Percentiles rank a stretch among this genome's conserved stretches.
phyloP scores from a whole-genome alignment of 2,329 filamentous ascomycete species.

The Pyrenochaeta sp. region DNA sequence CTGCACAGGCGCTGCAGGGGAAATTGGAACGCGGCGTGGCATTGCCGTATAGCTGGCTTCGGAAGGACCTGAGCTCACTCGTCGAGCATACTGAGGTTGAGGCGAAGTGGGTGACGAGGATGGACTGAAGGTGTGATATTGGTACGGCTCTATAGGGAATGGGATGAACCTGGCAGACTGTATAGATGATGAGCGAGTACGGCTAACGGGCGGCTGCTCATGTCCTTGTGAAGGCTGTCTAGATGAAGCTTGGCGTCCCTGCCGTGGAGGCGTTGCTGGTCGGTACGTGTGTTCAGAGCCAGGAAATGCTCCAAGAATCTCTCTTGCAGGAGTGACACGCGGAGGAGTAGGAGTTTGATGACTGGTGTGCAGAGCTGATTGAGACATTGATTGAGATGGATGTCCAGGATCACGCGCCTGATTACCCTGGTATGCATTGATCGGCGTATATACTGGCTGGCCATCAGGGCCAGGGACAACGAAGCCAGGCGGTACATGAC shows the following conservation, averaged over 20 bases:
- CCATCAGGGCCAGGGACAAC: slow-evolving; percentile 60
- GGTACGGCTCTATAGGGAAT: slow-evolving; percentile 44
- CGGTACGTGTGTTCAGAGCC: slow-evolving; percentile 42
- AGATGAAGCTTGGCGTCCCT: slow-evolving; percentile 26
- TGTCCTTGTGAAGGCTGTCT: slow-evolving; percentile 25
- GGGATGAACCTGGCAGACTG: slow-evolving; percentile 36
- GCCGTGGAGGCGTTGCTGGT: slow-evolving; percentile 28
- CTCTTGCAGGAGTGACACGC: slow-evolving; percentile 36
- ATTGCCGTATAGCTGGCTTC: slow-evolving; percentile 39
- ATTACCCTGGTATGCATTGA: slow-evolving; percentile 52
- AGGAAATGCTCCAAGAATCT: slow-evolving; percentile 51
- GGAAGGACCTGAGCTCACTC: slow-evolving; percentile 30
- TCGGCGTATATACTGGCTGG: slow-evolving; percentile 55
- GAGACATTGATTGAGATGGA: slow-evolving; percentile 55
- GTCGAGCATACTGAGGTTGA: slow-evolving; percentile 39
- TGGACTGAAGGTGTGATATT: slow-evolving; percentile 43
- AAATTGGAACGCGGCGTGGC: slow-evolving; percentile 49
- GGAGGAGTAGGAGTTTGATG: slow-evolving; percentile 38
- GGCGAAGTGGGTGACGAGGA: slow-evolving; percentile 32
- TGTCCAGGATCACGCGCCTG: slow-evolving; percentile 41
- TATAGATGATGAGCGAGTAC: slow-evolving; percentile 30
- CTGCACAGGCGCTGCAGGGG: slow-evolving; percentile 11
- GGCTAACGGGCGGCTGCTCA: slow-evolving; percentile 17
- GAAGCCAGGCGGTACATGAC: slow-evolving; percentile 53
- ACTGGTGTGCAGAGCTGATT: slow-evolving; percentile 48